Conservation (phyloP, 371 early-diverging fungal genomes). For the Rhizopus delemar region DNA sequence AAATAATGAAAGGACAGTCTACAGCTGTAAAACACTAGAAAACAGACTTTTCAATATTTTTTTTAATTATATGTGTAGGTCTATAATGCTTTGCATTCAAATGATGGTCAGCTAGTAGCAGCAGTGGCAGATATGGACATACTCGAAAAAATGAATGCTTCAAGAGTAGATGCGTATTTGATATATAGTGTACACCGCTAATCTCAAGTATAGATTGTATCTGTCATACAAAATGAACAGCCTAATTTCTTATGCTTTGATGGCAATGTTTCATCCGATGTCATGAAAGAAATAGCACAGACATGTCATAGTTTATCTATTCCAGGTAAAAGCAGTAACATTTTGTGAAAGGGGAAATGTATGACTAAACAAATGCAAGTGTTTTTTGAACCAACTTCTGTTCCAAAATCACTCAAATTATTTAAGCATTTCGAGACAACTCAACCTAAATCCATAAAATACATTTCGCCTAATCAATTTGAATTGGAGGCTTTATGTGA, state of each 20-base stretch:
- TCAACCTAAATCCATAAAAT: constrained; percentile 36
- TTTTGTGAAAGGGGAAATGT: too few relatives aligned
- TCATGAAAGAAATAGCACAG: constrained; percentile 45
- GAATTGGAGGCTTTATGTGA: constrained; percentile 66
- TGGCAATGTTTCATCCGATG: constrained; percentile 62
- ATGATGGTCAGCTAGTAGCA: constrained; percentile 69
- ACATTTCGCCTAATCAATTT: constrained; percentile 66
- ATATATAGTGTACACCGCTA: background rate
- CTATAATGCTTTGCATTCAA: constrained; percentile 77
- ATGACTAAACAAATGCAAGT: constrained; percentile 26
- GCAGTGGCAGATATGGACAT: constrained; percentile 92
- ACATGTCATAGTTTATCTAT: constrained; percentile 33
- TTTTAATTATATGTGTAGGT: constrained; percentile 43
- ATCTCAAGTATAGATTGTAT: constrained; percentile 26
- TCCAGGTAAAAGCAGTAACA: constrained; percentile 28
- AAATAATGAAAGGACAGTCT: constrained; percentile 18
- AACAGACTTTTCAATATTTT: background rate
- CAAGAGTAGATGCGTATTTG: constrained; percentile 30
- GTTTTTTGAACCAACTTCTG: constrained; percentile 91
- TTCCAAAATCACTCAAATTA: constrained; percentile 71
- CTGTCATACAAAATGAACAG: constrained; percentile 27
- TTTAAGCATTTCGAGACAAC: constrained; percentile 40
- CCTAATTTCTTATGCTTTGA: constrained; percentile 70
- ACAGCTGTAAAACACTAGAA: constrained; percentile 35
- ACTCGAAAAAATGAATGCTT: constrained; percentile 49